Evolutionary conservation across 2,329 filamentous ascomycete genomes (phyloP).

Genomic region (Grosmannia clavigera): DNA sequence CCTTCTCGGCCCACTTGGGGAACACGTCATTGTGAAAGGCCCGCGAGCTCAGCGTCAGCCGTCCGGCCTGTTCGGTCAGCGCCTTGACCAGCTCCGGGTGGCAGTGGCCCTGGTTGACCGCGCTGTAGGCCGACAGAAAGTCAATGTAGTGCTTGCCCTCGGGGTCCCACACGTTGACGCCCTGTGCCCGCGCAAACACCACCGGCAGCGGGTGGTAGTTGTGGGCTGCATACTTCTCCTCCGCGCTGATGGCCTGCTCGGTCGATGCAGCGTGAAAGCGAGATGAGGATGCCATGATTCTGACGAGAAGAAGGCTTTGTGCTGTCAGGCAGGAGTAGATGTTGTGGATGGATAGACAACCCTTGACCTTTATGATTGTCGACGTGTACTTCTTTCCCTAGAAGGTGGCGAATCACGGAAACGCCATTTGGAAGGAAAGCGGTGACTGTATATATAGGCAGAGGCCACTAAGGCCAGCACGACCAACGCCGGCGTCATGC

Average conservation of each 20-base stretch:
- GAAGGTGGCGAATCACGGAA: not conserved
- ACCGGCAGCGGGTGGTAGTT: slow-evolving; percentile 97
- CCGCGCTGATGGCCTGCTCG: slow-evolving; percentile 62
- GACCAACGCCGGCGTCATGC: not conserved
- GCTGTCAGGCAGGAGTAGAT: too few relatives aligned
- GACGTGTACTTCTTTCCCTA: too few relatives aligned
- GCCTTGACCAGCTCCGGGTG: slow-evolving; percentile 92
- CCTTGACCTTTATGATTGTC: too few relatives aligned
- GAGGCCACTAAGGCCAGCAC: not conserved
- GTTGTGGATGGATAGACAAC: too few relatives aligned
- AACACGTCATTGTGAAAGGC: slow-evolving; percentile 99
- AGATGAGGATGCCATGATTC: slow-evolving; percentile 18
- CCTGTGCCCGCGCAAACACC: slow-evolving; percentile 76
- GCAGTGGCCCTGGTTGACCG: slow-evolving; percentile 96
- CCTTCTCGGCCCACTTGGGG: slow-evolving; percentile 86
- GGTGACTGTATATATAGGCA: not conserved
- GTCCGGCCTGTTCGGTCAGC: slow-evolving; percentile 75
- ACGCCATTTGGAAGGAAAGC: not conserved
- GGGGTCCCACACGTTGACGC: slow-evolving; percentile 89
- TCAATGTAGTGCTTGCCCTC: slow-evolving; percentile 93
- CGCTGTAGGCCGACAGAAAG: slow-evolving; percentile 95
- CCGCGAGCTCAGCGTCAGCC: slow-evolving; percentile 81
- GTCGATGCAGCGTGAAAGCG: slow-evolving; percentile 68
- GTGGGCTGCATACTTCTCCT: slow-evolving; percentile 82
- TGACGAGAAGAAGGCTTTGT: not conserved